Evolutionary conservation across 208 protist species (phyloP).

Genomic region (Trypanosoma avium): DNA sequence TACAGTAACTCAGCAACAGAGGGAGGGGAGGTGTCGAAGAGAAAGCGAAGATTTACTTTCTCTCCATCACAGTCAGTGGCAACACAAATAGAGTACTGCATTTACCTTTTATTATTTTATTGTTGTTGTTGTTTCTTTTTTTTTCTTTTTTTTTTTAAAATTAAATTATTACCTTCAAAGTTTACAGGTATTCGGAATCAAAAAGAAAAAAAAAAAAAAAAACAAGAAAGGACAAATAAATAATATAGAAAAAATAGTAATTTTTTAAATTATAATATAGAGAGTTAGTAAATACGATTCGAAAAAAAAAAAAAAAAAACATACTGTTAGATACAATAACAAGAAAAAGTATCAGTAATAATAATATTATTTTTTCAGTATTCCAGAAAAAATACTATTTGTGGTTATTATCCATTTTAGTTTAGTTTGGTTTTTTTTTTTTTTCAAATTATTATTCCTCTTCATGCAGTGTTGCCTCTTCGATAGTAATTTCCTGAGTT

Average conservation of each 20-base stretch:
- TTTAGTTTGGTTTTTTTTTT: not conserved
- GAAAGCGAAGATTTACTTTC: constrained; percentile 70
- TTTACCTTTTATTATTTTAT: not conserved
- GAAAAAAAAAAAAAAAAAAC: constrained; percentile 19
- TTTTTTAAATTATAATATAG: not conserved
- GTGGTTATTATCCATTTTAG: not conserved
- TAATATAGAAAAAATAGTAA: not conserved
- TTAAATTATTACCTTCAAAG: not conserved
- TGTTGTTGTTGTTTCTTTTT: not conserved
- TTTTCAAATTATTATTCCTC: not conserved
- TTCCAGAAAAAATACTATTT: too few species aligned
- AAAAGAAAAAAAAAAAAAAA: constrained; percentile 9
- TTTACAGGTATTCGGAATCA: not conserved
- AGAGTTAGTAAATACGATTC: constrained; percentile 1
- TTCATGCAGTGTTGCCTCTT: constrained; percentile 21
- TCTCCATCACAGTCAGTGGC: constrained; percentile 60
- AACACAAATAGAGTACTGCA: constrained; percentile 59
- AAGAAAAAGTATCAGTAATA: too few species aligned
- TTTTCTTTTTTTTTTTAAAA: not conserved
- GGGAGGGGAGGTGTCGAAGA: constrained; percentile 33
- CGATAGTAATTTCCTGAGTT: constrained; percentile 25
- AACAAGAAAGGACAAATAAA: constrained; percentile 5
- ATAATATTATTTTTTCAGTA: too few species aligned
- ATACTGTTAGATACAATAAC: not conserved
- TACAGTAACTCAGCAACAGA: constrained; percentile 33